These are phyloP conservation scores for Debaryomyces sp. DNA, from an alignment of 1,139 yeast species.

Conservation along the genomic window DNA sequence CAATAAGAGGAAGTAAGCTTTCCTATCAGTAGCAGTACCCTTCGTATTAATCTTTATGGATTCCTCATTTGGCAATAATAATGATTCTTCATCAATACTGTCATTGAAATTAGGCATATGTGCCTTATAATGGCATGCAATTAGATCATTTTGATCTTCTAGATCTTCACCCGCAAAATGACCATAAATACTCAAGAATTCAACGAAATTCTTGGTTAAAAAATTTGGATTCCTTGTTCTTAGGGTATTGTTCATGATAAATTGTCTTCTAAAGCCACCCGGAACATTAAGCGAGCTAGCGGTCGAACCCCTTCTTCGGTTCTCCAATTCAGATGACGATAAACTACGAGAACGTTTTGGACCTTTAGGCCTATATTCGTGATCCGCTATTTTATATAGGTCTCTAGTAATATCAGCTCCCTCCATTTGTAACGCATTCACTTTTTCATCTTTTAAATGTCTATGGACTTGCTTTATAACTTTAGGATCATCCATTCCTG, in stretches of 20 bases:
- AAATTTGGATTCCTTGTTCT: conserved; percentile 59
- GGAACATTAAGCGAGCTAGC: conserved; percentile 80
- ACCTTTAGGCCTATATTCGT: conserved; percentile 14
- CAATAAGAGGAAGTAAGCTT: conserved; percentile 64
- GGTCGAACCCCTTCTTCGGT: conserved; percentile 39
- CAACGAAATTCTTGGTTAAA: conserved; percentile 82
- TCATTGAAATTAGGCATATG: conserved; percentile 19
- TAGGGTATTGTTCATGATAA: conserved; percentile 34
- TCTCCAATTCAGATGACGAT: conserved; percentile 23
- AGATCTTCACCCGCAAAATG: conserved; percentile 97
- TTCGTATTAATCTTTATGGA: conserved; percentile 24
- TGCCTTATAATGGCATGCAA: conserved; percentile 48
- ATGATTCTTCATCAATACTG: conserved; percentile 45
- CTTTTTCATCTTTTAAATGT: conserved; percentile 36
- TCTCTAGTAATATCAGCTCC: conserved; percentile 91
- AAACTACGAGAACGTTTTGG: conserved; percentile 31
- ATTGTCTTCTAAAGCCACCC: conserved; percentile 92
- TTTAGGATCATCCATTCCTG: conserved; percentile 28
- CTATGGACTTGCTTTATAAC: conserved; percentile 28
- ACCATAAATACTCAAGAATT: conserved; percentile 85
- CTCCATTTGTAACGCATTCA: conserved; percentile 60
- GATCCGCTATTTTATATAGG: conserved; percentile 62
- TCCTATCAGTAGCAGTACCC: conserved; percentile 68
- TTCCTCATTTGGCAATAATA: conserved; percentile 35
- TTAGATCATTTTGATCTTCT: conserved; percentile 64